A percentile compares a stretch with the other conserved stretches of the same genome.
These are phyloP conservation scores for Neoconidiobolus thromboides DNA, from an alignment of 371 early-diverging fungal genomes.

Conservation along the genomic window DNA sequence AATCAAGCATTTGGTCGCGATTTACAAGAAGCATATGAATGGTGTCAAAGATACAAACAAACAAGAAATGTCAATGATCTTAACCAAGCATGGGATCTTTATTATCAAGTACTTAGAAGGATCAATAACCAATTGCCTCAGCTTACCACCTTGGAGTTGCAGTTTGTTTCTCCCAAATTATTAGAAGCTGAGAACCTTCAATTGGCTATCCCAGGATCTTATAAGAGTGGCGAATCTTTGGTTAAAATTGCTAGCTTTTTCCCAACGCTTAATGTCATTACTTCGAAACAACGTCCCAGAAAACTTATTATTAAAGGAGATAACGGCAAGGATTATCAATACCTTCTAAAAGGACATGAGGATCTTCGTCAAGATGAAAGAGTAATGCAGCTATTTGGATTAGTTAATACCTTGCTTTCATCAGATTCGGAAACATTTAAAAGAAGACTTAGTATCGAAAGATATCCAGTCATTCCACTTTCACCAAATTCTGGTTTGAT, in stretches of 20 bases:
- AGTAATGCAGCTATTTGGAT: constrained; percentile 96
- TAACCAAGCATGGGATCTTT: constrained; percentile 93
- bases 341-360: constrained; percentile 91
- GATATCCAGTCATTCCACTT: constrained; percentile 88
- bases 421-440: constrained; percentile 84
- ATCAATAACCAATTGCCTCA: constrained; percentile 72
- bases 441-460: constrained; percentile 77
- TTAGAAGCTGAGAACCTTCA: constrained; percentile 69
- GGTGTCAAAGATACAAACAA: constrained; percentile 63
- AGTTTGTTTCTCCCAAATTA: constrained; percentile 81
- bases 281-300: constrained; percentile 88
- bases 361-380: constrained; percentile 97
- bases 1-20: constrained; percentile 86
- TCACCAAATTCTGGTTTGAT: constrained; percentile 93
- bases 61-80: constrained; percentile 62
- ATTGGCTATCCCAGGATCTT: constrained; percentile 84
- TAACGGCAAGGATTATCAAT: constrained; percentile 83
- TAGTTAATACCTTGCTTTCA: constrained; percentile 80
- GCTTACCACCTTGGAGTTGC: constrained; percentile 65
- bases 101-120: constrained; percentile 70
- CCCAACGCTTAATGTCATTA: constrained; percentile 65
- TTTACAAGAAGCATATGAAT: constrained; percentile 78
- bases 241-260: constrained; percentile 73
- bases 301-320: constrained; percentile 66
- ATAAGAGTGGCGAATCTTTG: constrained; percentile 69